Conservation (phyloP, 805 yeast genomes). For the Ogataea pini region DNA sequence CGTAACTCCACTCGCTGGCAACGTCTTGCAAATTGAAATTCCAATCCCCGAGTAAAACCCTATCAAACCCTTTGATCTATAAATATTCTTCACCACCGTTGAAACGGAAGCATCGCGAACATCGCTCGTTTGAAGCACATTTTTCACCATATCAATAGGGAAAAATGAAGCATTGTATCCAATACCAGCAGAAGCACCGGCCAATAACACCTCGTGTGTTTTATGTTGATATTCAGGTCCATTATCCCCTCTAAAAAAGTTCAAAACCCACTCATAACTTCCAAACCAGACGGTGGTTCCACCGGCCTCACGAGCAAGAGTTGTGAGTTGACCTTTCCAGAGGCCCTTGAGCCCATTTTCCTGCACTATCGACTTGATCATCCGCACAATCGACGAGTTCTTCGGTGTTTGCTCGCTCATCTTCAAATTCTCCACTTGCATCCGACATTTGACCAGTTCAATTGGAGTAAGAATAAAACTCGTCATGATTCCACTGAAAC, state of each 20-base stretch:
- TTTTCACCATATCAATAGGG: conserved; percentile 90
- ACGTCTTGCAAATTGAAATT: conserved; percentile 75
- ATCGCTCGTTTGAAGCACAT: conserved; percentile 69
- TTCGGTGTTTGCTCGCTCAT: conserved; percentile 13
- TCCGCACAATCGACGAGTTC: conserved; percentile 35
- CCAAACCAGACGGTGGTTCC: conserved; percentile 97
- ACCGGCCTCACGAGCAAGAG: conserved; percentile 77
- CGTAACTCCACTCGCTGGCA: conserved; percentile 88
- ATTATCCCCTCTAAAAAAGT: conserved; percentile 36
- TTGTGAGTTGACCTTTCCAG: conserved; percentile 86
- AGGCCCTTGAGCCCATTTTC: conserved; percentile 65
- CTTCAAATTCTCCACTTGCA: conserved; percentile 64
- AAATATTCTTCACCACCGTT: conserved; percentile 42
- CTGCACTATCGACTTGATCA: conserved; percentile 43
- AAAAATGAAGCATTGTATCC: conserved; percentile 76
- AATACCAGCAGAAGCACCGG: conserved; percentile 89
- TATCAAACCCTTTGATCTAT: conserved; percentile 56
- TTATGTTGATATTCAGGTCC: conserved; percentile 30
- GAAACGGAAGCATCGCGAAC: conserved; percentile 30
- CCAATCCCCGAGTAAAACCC: conserved; percentile 86
- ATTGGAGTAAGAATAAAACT: conserved; percentile 86
- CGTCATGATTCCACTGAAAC: conserved; percentile 77
- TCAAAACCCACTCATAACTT: conserved; percentile 63
- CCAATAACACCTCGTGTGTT: conserved; percentile 57
- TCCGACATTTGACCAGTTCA: conserved; percentile 84